Evolutionary conservation across 2,329 filamentous ascomycete genomes (phyloP), one percentile per base, ranked within the genome.

Genomic region (Chaetomium olivaceum): DNA sequence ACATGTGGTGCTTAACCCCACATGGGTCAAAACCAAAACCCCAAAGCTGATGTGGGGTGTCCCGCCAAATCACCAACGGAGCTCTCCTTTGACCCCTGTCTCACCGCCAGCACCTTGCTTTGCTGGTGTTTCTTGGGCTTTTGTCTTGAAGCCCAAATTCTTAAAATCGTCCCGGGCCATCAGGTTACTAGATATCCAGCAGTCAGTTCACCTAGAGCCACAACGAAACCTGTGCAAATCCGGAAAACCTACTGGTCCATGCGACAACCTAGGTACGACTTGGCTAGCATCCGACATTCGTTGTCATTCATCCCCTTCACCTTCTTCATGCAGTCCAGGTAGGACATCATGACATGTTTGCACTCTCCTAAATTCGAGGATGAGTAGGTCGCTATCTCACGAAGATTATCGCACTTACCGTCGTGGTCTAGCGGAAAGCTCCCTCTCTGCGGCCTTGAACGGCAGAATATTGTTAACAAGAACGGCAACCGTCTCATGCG

Each of bases 401-500:
- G 14, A 52, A 36, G 16, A 9, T 9, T 6, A 9, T n/a, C 33
- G 11, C n/a, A 69, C 78, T 70, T 73, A 81, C 81, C 92, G 77
- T 97, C 93, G 74, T 97, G 93, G 78, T 98, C 94, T 63, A 98
- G 87, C n/a, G 94, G 94, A 75, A 98, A 98, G 73, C 92, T 96
- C 63, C 94, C 94, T 73, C 93, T 89, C 77, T 97, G 91, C 5
- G 94, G 94, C 64, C 92, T 95, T 71, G 23, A 64, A 46, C 19
- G 31, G 25, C 36, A 14, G 25, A 1, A 33, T 4, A 36, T 29
- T 58, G 48, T 59, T 36, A 62, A 51, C 21, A 29, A 33, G 12
- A 27, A 25, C 14, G 12, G 19, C 25, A 46, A 21, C 3, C 14
- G 25, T 6, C 12, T 9, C 11, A 16, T 5, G 14, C 9, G 55